These are phyloP conservation scores for Diospyros kaki DNA, from an alignment of 148 eudicot genomes.

Conservation along the genomic window DNA sequence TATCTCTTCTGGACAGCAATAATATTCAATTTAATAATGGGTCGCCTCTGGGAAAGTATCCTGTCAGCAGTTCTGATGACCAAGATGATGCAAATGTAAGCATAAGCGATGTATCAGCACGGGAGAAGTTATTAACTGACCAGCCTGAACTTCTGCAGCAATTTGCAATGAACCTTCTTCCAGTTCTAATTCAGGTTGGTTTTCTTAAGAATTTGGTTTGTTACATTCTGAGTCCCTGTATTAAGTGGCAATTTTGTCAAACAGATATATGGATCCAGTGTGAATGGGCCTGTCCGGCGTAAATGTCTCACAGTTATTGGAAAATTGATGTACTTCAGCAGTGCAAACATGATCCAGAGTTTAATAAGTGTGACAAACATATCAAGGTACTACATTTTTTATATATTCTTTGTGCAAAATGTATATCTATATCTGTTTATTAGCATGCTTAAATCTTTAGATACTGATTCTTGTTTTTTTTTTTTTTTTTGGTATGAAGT, in stretches of 20 bases:
- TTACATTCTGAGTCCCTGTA: not conserved
- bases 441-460: not conserved
- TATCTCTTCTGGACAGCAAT: constrained; percentile 72
- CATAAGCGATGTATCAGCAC: constrained; percentile 55
- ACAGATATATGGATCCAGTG: constrained; percentile 97
- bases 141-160: constrained; percentile 94
- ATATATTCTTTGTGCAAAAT: not conserved
- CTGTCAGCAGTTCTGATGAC: constrained; percentile 53
- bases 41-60: constrained; percentile 52
- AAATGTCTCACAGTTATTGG: constrained; percentile 94
- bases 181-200: constrained; percentile 85
- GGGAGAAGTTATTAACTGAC: constrained; percentile 70
- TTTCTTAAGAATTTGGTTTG: not conserved
- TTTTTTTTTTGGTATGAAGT: constrained; percentile 27
- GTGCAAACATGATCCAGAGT: constrained; percentile 77
- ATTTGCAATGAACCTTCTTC: constrained; percentile 91
- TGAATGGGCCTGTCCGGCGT: constrained; percentile 95
- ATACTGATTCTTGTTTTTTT: not conserved
- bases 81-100: constrained; percentile 57
- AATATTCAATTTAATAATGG: constrained; percentile 53
- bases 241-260: constrained; percentile 8
- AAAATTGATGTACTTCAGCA: constrained; percentile 93
- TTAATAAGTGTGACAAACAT: constrained; percentile 65
- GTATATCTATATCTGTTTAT: not conserved
- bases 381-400: constrained; percentile 52